These are phyloP conservation scores for Leccinellum albellum DNA, from an alignment of 768 basidiomycete genomes.

Conservation along the genomic window DNA sequence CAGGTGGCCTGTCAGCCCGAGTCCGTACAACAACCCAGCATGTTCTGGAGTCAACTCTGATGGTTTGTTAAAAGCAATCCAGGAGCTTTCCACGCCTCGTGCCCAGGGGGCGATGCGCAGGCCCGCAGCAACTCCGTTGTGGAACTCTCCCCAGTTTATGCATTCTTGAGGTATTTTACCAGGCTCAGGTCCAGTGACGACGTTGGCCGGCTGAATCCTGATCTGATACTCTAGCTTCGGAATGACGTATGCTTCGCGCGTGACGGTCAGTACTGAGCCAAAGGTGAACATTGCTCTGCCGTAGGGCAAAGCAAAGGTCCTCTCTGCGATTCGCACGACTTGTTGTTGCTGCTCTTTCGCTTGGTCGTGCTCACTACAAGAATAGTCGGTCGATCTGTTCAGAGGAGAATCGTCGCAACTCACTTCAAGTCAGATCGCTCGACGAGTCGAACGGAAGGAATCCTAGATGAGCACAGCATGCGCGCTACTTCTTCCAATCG, in stretches of 20 bases:
- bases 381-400: background rate
- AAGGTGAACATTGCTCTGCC: slow-evolving; percentile 93
- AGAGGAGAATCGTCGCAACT: slow-evolving; percentile 22
- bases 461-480: slow-evolving; percentile 78
- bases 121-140: slow-evolving; percentile 93
- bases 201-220: slow-evolving; percentile 69
- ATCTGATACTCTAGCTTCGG: slow-evolving; percentile 78
- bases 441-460: slow-evolving; percentile 60
- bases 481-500: slow-evolving; percentile 88
- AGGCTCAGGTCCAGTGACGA: slow-evolving; percentile 59
- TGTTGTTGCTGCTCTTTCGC: slow-evolving; percentile 81
- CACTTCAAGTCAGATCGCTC: slow-evolving; percentile 73
- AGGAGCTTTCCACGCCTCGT: slow-evolving; percentile 80
- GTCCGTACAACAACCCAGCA: slow-evolving; percentile 91
- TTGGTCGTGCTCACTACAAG: slow-evolving; percentile 77
- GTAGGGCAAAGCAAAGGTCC: slow-evolving; percentile 86
- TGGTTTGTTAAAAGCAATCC: slow-evolving; percentile 96
- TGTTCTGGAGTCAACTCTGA: slow-evolving; percentile 87
- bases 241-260: slow-evolving; percentile 72
- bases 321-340: slow-evolving; percentile 74
- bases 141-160: slow-evolving; percentile 92
- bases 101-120: slow-evolving; percentile 77
- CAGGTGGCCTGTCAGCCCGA: slow-evolving; percentile 90
- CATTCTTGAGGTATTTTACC: slow-evolving; percentile 73
- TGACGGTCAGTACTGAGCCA: slow-evolving; percentile 71